phyloP scores from a whole-genome alignment of 495 filamentous ascomycete species.

The Apodospora peruviana region DNA sequence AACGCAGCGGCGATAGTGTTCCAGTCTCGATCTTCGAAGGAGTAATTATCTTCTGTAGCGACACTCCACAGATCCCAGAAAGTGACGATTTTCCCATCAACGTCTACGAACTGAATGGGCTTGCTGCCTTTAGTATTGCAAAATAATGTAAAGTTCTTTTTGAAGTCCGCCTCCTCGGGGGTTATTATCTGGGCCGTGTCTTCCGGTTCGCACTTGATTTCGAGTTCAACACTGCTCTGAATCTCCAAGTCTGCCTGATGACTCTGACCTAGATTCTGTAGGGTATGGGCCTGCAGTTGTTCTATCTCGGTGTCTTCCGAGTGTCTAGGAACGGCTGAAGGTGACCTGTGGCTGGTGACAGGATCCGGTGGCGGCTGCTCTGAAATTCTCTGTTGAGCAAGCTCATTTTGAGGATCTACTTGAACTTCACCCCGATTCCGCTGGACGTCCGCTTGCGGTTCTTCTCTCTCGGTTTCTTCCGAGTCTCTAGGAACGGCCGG shows the following conservation, averaged over 20 bases:
- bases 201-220: background rate
- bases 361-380: background rate
- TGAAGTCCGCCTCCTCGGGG: background rate
- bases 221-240: too few species aligned
- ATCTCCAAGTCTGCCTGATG: background rate
- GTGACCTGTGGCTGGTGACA: background rate
- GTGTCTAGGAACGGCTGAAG: too few species aligned
- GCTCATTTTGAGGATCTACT: too few species aligned
- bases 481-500: too few species aligned
- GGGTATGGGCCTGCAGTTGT: background rate
- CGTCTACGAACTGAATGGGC: constrained; percentile 15
- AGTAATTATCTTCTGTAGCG: constrained; percentile 20
- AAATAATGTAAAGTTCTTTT: constrained; percentile 23
- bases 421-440: background rate
- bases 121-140: too few species aligned
- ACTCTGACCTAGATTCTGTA: background rate
- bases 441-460: background rate
- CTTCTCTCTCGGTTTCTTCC: too few species aligned
- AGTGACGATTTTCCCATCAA: constrained; percentile 15
- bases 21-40: constrained; percentile 28
- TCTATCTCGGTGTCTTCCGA: too few species aligned
- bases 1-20: constrained; percentile 30
- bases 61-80: constrained; percentile 34
- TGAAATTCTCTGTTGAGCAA: background rate
- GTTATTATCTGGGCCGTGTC: background rate